Conservation (phyloP, 164 flowering plant species). For the Vitis amurensis region DNA sequence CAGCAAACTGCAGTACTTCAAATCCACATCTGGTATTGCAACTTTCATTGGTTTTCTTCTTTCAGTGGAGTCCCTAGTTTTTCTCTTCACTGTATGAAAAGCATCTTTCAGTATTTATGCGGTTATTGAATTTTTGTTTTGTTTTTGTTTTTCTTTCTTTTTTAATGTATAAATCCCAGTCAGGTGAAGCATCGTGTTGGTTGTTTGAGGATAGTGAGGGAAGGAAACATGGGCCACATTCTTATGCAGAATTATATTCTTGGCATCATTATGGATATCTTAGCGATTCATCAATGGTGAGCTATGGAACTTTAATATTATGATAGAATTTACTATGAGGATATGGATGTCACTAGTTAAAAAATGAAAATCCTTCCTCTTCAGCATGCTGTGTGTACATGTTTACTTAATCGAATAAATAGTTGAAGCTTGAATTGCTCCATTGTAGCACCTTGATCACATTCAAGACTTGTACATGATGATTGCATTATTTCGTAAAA, state of each 20-base stretch:
- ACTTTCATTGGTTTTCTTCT: background rate
- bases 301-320: conserved; percentile 1
- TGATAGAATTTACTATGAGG: too few relatives aligned
- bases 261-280: conserved; percentile 83
- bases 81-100: background rate
- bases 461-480: too few relatives aligned
- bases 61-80: background rate
- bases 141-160: background rate
- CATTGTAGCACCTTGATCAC: too few relatives aligned
- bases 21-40: conserved; percentile 22
- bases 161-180: conserved; percentile 23
- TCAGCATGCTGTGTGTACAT: too few relatives aligned
- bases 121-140: background rate
- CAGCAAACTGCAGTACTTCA: conserved; percentile 8
- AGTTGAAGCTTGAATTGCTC: too few relatives aligned
- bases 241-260: conserved; percentile 62
- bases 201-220: conserved; percentile 64
- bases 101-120: background rate
- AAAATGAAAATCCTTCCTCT: too few relatives aligned
- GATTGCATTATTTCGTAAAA: too few relatives aligned
- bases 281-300: conserved; percentile 59
- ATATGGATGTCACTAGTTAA: too few relatives aligned
- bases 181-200: conserved; percentile 75
- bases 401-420: too few relatives aligned
- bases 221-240: conserved; percentile 76